Base-by-base conservation (phyloP, 352 stramenopile species). In the Globisporangium nodosum region DNA sequence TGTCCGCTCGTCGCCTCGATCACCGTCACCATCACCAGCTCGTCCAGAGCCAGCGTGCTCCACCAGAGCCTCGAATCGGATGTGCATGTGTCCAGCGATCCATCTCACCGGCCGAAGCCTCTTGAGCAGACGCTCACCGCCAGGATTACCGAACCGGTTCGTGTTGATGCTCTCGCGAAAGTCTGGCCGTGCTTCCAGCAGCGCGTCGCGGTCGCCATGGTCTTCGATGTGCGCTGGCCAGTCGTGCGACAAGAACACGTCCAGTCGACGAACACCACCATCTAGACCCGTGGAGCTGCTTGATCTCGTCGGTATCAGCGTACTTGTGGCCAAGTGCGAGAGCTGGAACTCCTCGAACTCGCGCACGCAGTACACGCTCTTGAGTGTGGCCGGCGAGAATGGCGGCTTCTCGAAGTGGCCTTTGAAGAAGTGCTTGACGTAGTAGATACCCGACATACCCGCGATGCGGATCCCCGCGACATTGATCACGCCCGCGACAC, bases 11-110 rank as follows among this genome's bases (percentile, higher is more conserved):
- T 57, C 12, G 33, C 37, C 30, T 0, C 8, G 12, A 49, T 20
- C 21, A 49, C 11, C 21, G 24, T 6, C 52, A 39, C 15, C 20
- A 37, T 9, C 21, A 15, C 48, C 40, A 30, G 5, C 16, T 27
- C 39, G 24, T 27, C 47, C 33, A 37, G 8, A 37, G 33, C 33
- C 33, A 37, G 52, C 24, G 64, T 97, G 92, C 27, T 54, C 53
- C 12, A 98, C 76, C 1, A 81, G 62, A 0, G 96, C 95, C 47
- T 88, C 58, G 61, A 98, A 99, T 56, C 96, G 97, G 13, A 96
- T 73, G 72, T 98, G 95, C 33, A 98, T 79, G 75, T 98, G 96
- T n/a, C 88, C 92, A 0, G 90, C 64, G 65, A 99, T 98, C 95
- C 94, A 99, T 54, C 78, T 90, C 16, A 56, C 61, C 12, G 96